phyloP scores from a whole-genome alignment of 768 basidiomycete species.

The Boletus coccyginus region DNA sequence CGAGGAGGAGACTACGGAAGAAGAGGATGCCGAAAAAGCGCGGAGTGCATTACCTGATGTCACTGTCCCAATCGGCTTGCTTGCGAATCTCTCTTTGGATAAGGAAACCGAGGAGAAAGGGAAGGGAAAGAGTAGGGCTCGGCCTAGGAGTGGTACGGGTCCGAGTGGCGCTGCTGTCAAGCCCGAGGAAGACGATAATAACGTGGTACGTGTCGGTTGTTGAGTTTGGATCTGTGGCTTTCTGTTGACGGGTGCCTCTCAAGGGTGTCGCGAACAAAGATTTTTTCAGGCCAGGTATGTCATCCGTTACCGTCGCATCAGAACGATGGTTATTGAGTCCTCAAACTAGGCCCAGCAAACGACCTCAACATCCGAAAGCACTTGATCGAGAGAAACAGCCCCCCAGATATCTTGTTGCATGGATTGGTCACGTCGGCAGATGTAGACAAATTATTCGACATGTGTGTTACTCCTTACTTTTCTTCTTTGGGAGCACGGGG shows the following conservation, averaged over 20 bases:
- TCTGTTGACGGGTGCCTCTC: slow-evolving; percentile 12
- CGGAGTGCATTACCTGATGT: slow-evolving; percentile 60
- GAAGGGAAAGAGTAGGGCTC: slow-evolving; percentile 36
- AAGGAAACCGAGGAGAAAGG: slow-evolving; percentile 44
- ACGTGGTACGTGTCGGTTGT: slow-evolving; percentile 44
- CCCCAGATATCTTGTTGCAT: slow-evolving; percentile 80
- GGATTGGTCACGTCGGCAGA: slow-evolving; percentile 75
- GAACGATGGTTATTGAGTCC: not conserved
- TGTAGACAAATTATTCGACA: slow-evolving; percentile 80
- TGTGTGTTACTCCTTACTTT: slow-evolving; percentile 46
- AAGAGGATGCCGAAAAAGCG: slow-evolving; percentile 44
- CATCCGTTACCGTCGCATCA: not conserved
- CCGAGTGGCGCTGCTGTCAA: slow-evolving; percentile 7
- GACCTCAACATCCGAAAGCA: slow-evolving; percentile 67
- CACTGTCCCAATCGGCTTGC: slow-evolving; percentile 70
- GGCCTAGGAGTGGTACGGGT: slow-evolving; percentile 23
- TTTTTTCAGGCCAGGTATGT: slow-evolving; percentile 74
- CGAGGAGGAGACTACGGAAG: slow-evolving; percentile 32
- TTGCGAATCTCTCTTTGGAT: slow-evolving; percentile 69
- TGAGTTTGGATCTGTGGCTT: not conserved
- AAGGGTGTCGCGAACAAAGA: slow-evolving; percentile 80
- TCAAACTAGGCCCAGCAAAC: slow-evolving; percentile 58
- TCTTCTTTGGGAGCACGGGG: not conserved
- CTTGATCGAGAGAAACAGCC: slow-evolving; percentile 74
- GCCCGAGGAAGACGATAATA: slow-evolving; percentile 57